Percentiles rank a stretch among this genome's conserved stretches.
Conservation (phyloP, 805 yeast species). For the Hanseniaspora occidentalis region DNA sequence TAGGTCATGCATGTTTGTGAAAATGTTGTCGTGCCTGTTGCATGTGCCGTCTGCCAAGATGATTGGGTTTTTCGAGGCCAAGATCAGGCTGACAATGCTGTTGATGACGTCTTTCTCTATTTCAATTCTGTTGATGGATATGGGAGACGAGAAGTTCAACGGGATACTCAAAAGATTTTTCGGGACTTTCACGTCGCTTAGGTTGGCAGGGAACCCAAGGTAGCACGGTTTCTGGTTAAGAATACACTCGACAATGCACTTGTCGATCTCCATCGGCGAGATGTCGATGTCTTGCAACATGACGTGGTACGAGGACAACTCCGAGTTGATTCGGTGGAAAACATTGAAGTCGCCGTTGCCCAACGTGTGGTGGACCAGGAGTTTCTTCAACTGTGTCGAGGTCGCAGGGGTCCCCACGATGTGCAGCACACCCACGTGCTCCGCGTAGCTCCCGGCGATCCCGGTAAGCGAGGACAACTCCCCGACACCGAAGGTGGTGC, state of each 20-base stretch:
- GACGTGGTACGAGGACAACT: conserved; percentile 41
- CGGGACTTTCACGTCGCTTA: conserved; percentile 32
- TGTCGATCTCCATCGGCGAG: conserved; percentile 39
- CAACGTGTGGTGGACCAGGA: conserved; percentile 20
- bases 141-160: conserved; percentile 18
- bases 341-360: conserved; percentile 33
- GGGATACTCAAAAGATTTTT: conserved; percentile 25
- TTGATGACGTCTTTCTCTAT: conserved; percentile 18
- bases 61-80: conserved; percentile 39
- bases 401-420: conserved; percentile 71
- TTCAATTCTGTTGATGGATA: conserved; percentile 23
- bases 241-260: conserved; percentile 31
- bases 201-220: conserved; percentile 53
- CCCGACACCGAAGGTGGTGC: conserved; percentile 76
- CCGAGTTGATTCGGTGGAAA: conserved; percentile 36
- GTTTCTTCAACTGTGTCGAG: conserved; percentile 23
- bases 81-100: conserved; percentile 34
- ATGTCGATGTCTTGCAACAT: conserved; percentile 40
- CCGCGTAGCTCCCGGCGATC: conserved; percentile 71
- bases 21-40: conserved; percentile 33
- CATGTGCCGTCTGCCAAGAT: conserved; percentile 53
- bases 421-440: conserved; percentile 69
- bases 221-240: conserved; percentile 58
- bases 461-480: conserved; percentile 81
- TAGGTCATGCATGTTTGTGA: conserved; percentile 23